Base-by-base conservation (phyloP, 768 basidiomycete genomes). In the Suillus fuscotomentosus region DNA sequence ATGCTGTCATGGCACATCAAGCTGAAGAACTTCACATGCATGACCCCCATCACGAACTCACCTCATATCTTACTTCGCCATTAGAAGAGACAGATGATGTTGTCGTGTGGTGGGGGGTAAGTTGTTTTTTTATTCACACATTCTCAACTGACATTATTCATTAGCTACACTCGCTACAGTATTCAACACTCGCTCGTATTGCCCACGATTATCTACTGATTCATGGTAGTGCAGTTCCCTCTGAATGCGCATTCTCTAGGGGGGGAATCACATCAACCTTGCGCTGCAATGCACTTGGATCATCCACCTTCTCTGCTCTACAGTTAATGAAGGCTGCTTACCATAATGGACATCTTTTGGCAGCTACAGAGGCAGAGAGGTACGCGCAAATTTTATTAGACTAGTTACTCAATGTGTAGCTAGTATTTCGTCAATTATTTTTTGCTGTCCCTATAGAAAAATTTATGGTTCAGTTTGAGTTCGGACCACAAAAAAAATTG, bases 241-340 rank as follows among this genome's bases (percentile, higher is more conserved):
- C 75, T 20, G 74, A 78, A 57, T 34, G 64, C 1, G 67, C 67
- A 5, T 77, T 78, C 60, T 76, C 72, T 8, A 70, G 69, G 64
- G 68, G 68, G 34, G 72, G 71, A 1, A 60, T 73, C 31, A 77
- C 70, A 17, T 71, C 65, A 31, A 72, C 70, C 15, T 41, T 60
- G 1, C 60, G 60, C 38, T 65, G 68, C 17, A 73, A 72, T 60
- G 54, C 65, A 3, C 68, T 78, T 2, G 27, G 48, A 10, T 68
- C 73, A n/a, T 39, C 64, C 27, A 69, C 66, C 13, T 77, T 77
- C 62, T 65, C 70, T 41, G 59, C 66, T 66, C 11, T 66, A 6
- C 15, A 43, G 42, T 6, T 43, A 20, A 17, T 78, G 31, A 78
- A 78, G 63, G 64, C 61, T 67, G 70, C 61, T 3, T 78, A 78